Evolutionary conservation across 2,329 filamentous ascomycete genomes (phyloP).

Genomic region (Xylariaceae sp.): DNA sequence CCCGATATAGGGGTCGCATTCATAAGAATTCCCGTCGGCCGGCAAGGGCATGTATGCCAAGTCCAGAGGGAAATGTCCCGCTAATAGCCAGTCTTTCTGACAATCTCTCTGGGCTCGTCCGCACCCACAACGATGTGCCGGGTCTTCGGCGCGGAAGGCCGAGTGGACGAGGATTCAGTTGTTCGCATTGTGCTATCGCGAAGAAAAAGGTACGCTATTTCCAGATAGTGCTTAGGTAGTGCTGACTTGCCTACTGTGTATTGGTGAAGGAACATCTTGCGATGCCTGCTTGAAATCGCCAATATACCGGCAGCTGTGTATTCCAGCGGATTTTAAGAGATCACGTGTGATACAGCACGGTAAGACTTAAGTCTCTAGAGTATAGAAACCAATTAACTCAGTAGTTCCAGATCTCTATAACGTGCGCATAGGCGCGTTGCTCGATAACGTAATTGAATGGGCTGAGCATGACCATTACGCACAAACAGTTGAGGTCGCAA

Average conservation of each 20-base stretch:
- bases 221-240: not conserved
- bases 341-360: conserved; percentile 14
- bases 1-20: not conserved
- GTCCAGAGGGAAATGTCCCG: not conserved
- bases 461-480: not conserved
- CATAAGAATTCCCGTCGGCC: not conserved
- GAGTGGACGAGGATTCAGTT: conserved; percentile 18
- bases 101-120: no score
- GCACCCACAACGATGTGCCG: not conserved
- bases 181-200: conserved; percentile 18
- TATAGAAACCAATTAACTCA: not conserved
- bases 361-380: not conserved
- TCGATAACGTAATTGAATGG: conserved; percentile 2
- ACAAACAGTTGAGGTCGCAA: not conserved
- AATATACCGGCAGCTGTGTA: conserved; percentile 17
- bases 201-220: conserved; percentile 16
- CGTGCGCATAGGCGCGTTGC: conserved; percentile 10
- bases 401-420: conserved; percentile 12
- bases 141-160: conserved; percentile 13
- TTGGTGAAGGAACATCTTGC: conserved; percentile 5
- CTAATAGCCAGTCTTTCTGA: no score
- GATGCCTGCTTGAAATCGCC: conserved; percentile 10
- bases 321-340: conserved; percentile 16
- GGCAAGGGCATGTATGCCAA: not conserved
- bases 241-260: conserved; percentile 11